phyloP scores from a whole-genome alignment of 257 asterid species.

The Lithospermum erythrorhizon region DNA sequence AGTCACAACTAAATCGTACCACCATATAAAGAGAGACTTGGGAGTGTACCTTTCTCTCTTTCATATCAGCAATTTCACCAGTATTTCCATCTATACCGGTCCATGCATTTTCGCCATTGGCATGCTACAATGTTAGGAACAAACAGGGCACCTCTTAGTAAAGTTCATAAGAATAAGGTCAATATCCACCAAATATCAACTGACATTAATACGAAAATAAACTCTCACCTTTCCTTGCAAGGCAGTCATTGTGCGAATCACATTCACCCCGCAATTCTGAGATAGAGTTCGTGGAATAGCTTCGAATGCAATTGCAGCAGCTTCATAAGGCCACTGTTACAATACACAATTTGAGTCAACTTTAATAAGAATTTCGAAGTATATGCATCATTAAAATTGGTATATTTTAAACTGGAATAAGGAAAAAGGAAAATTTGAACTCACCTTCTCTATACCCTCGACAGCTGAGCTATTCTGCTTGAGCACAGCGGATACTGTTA shows the following conservation, averaged over 20 bases:
- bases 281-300: slow-evolving; percentile 73
- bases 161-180: neutral
- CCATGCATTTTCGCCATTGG: slow-evolving; percentile 96
- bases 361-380: neutral
- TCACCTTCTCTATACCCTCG: slow-evolving; percentile 92
- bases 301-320: slow-evolving; percentile 7
- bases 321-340: slow-evolving; percentile 6
- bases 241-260: slow-evolving; percentile 88
- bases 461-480: slow-evolving; percentile 83
- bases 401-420: neutral
- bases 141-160: neutral
- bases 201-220: neutral
- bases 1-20: neutral
- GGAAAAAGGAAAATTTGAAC: neutral
- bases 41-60: slow-evolving; percentile 63
- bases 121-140: slow-evolving; percentile 38
- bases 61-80: slow-evolving; percentile 86
- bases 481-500: slow-evolving; percentile 81
- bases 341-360: neutral
- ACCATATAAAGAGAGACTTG: neutral
- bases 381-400: neutral
- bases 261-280: slow-evolving; percentile 96
- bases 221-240: slow-evolving; percentile 74
- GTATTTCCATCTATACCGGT: slow-evolving; percentile 89
- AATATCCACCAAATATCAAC: neutral